Percentiles rank a stretch among this genome's conserved stretches.
Evolutionary conservation across 2,329 filamentous ascomycete genomes (phyloP).

Genomic region (Botrytis pseudocinerea): DNA sequence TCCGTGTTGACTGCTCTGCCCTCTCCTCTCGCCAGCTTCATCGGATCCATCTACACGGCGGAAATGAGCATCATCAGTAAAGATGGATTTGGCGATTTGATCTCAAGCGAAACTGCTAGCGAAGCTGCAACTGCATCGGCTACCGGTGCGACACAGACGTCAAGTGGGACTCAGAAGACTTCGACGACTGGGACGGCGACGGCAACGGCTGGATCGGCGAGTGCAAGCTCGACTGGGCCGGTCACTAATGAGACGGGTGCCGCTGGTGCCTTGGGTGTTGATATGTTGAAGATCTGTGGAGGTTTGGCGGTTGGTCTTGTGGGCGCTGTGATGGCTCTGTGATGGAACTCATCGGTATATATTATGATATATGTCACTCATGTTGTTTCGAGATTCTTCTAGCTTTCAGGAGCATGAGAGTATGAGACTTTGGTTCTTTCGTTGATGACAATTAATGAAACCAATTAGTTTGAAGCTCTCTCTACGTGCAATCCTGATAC

Average conservation of each 20-base stretch:
- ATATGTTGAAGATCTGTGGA: neutral
- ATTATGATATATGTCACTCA: neutral
- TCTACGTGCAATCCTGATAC: neutral
- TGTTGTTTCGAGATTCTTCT: no score
- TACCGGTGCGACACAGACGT: slow-evolving; percentile 2
- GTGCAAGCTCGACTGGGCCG: neutral
- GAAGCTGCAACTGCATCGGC: slow-evolving; percentile 6
- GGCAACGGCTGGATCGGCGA: neutral
- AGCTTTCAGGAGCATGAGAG: neutral
- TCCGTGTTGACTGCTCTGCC: slow-evolving; percentile 24
- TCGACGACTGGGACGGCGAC: neutral
- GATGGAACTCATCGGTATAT: neutral
- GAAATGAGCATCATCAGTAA: slow-evolving; percentile 23
- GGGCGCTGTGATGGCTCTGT: slow-evolving; percentile 23
- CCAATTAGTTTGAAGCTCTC: neutral
- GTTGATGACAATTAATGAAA: neutral
- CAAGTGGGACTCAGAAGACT: slow-evolving; percentile 2
- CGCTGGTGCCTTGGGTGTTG: slow-evolving; percentile 1
- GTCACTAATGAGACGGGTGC: neutral
- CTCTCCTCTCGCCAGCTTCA: slow-evolving; percentile 16
- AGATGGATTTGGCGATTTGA: slow-evolving; percentile 19
- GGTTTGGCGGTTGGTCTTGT: slow-evolving; percentile 22
- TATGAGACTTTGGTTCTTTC: neutral
- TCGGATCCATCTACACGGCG: slow-evolving; percentile 21
- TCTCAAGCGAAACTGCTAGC: slow-evolving; percentile 8